Evolutionary conservation across 345 rosid species (phyloP).

Genomic region (Cardamine occulta): DNA sequence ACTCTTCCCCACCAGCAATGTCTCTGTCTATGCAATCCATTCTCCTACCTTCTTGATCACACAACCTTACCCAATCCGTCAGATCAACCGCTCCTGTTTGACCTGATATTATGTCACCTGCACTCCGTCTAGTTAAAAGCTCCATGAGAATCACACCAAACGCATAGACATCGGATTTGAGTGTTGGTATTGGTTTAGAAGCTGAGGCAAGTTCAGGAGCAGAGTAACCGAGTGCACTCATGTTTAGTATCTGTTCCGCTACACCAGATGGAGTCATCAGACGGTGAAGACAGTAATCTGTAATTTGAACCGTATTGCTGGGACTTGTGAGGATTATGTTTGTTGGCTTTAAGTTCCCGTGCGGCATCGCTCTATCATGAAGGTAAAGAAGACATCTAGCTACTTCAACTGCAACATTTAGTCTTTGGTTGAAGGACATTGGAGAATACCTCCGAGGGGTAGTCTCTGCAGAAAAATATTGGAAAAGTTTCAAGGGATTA

Average conservation of each 20-base stretch:
- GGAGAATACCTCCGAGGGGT: slow-evolving; percentile 89
- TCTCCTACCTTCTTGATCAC: slow-evolving; percentile 86
- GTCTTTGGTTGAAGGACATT: slow-evolving; percentile 76
- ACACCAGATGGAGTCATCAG: slow-evolving; percentile 83
- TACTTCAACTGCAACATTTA: slow-evolving; percentile 78
- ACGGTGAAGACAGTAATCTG: slow-evolving; percentile 87
- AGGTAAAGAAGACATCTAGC: slow-evolving; percentile 73
- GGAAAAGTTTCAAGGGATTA: not conserved
- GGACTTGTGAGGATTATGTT: slow-evolving; percentile 73
- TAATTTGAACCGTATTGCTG: slow-evolving; percentile 53
- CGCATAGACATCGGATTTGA: slow-evolving; percentile 81
- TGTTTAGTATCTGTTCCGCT: slow-evolving; percentile 81
- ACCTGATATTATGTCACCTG: slow-evolving; percentile 93
- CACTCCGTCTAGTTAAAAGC: slow-evolving; percentile 83
- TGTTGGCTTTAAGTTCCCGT: slow-evolving; percentile 88
- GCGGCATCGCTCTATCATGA: slow-evolving; percentile 81
- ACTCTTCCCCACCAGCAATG: slow-evolving; percentile 81
- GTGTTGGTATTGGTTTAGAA: slow-evolving; percentile 68
- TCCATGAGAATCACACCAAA: slow-evolving; percentile 94
- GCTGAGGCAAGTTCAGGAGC: slow-evolving; percentile 83
- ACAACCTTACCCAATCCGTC: slow-evolving; percentile 83
- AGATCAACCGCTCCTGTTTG: slow-evolving; percentile 94
- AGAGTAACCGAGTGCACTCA: slow-evolving; percentile 93
- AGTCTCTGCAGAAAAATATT: slow-evolving; percentile 60
- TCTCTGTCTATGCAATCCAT: slow-evolving; percentile 94